Conservation (phyloP, 768 basidiomycete species). For the Pilatotrama ljubarskyi region DNA sequence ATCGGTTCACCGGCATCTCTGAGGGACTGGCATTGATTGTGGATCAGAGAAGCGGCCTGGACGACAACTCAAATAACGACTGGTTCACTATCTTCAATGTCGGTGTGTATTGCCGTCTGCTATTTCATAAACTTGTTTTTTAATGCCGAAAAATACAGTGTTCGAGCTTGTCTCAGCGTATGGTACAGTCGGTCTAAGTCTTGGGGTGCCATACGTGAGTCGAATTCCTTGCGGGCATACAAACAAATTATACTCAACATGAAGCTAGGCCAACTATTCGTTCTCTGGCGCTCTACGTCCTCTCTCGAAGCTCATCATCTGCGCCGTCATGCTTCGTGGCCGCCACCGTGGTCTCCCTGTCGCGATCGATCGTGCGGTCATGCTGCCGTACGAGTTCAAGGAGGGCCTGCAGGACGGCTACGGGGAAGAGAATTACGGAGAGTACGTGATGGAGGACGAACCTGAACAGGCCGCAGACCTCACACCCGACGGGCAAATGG, state of each 20-base stretch:
- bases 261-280: conserved; percentile 70
- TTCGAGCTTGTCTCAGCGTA: conserved; percentile 90
- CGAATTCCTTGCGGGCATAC: conserved; percentile 2
- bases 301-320: conserved; percentile 85
- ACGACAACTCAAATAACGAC: conserved; percentile 47
- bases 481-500: not conserved
- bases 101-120: conserved; percentile 42
- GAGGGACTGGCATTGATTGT: not conserved
- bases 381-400: conserved; percentile 55
- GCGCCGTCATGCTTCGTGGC: conserved; percentile 90
- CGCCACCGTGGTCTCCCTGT: conserved; percentile 87
- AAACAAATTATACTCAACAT: conserved; percentile 1
- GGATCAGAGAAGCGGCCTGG: conserved; percentile 57
- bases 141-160: no score
- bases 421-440: conserved; percentile 4
- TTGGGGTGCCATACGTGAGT: conserved; percentile 81
- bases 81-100: conserved; percentile 90
- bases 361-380: conserved; percentile 84
- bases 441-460: conserved; percentile 7
- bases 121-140: no score
- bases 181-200: conserved; percentile 85
- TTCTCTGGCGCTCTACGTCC: conserved; percentile 76
- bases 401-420: conserved; percentile 9
- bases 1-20: not conserved
- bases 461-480: not conserved